A percentile compares a stretch with the other conserved stretches of the same genome.
Conservation (phyloP, 164 flowering plant species). For the Liquidambar formosana region DNA sequence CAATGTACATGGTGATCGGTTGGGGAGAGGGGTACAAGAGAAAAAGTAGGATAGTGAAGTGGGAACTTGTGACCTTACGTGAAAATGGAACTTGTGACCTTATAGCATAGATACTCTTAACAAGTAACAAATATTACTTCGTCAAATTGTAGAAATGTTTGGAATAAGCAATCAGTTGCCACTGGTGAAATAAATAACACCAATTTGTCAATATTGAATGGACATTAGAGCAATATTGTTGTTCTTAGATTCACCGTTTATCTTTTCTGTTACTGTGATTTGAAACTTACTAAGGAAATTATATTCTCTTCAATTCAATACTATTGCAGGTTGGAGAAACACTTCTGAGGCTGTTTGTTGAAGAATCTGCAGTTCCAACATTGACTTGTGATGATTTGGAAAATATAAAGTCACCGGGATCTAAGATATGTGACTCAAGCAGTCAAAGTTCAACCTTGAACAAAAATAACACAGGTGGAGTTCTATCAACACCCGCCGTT, state of each 20-base stretch:
- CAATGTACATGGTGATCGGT: too few species aligned
- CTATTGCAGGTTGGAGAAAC: slow-evolving; percentile 88
- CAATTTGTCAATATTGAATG: too few species aligned
- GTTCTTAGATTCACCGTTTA: too few species aligned
- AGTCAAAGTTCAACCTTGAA: slow-evolving; percentile 14
- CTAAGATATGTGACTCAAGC: slow-evolving; percentile 24
- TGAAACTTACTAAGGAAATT: background rate
- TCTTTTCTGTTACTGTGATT: background rate
- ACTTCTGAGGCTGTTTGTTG: slow-evolving; percentile 65
- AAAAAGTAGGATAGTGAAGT: too few species aligned
- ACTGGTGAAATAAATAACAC: too few species aligned
- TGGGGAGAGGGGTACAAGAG: too few species aligned
- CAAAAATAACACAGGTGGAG: slow-evolving; percentile 34
- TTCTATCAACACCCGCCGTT: slow-evolving; percentile 77
- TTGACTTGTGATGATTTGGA: slow-evolving; percentile 24
- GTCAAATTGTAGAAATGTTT: too few species aligned
- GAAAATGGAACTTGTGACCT: background rate
- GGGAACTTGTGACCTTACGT: background rate
- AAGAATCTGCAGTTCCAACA: slow-evolving; percentile 33
- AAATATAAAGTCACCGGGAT: slow-evolving; percentile 6
- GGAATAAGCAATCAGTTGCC: too few species aligned
- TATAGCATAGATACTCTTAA: too few species aligned
- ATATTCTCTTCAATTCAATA: background rate
- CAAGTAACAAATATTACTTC: too few species aligned
- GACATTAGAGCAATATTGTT: background rate